Conservation (phyloP, 164 flowering plant genomes). For the Liquidambar formosana region DNA sequence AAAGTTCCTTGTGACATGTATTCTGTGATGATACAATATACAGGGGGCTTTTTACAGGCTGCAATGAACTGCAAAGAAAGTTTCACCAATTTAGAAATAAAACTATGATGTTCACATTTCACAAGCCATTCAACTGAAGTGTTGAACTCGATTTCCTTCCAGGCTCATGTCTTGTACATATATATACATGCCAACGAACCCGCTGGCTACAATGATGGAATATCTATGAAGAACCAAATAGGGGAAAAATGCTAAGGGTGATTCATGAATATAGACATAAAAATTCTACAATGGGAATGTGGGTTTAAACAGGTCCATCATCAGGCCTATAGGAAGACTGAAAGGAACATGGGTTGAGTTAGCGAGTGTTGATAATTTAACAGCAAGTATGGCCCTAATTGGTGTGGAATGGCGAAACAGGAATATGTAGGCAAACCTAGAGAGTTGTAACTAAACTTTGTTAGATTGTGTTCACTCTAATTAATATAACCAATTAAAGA, state of each 20-base stretch:
- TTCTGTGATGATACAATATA: constrained; percentile 88
- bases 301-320: not conserved
- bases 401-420: not conserved
- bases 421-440: not conserved
- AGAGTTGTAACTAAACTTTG: not conserved
- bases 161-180: constrained; percentile 1
- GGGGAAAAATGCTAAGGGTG: not conserved
- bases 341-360: not conserved
- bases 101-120: not conserved
- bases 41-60: constrained; percentile 92
- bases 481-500: not conserved
- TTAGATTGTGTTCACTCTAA: not conserved
- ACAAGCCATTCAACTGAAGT: not conserved
- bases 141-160: not conserved
- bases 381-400: not conserved
- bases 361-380: not conserved
- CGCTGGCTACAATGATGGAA: not conserved
- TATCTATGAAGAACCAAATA: not conserved
- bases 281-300: not conserved
- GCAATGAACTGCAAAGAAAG: constrained; percentile 72
- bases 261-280: too few species aligned
- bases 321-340: too few species aligned
- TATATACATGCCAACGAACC: not conserved
- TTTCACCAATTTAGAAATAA: constrained; percentile 5
- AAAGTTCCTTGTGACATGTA: constrained; percentile 97